Base-by-base conservation (phyloP, 345 rosid genomes). In the Camelina laxa region DNA sequence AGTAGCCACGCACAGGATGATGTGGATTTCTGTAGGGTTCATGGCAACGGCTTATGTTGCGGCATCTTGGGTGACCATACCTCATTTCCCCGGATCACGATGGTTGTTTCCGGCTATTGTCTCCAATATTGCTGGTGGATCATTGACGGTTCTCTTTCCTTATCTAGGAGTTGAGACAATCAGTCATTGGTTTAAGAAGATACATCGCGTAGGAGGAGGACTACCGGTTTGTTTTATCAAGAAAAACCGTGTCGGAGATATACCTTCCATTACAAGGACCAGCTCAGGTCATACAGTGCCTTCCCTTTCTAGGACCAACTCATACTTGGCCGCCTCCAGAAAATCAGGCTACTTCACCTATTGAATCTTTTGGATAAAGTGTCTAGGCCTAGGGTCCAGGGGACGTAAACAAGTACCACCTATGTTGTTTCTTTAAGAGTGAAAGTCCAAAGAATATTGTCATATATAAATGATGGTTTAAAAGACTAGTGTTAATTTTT, bases 21-120 rank as follows among this genome's bases (percentile, higher is more conserved):
- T 86, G 88, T 88, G 92, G 90, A 60, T 79, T 54, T 84, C 90
- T 31, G 68, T 27, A 16, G 83, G 86, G 24, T 86, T 86, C 78
- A 76, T 88, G 86, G 87, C 89, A 0, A 70, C 82, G 0, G 92
- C 89, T 38, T 83, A 81, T 41, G 38, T 88, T 9, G 88, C 92
- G 1, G 88, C 86, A 17, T 80, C 82, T 59, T 86, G 87, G 85
- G 77, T 85, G 27, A 70, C 80, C 31, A 39, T 88, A 68, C 92
- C 92, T 16, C 75, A 57, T 55, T 72, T 60, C 12, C 4, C 22
- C 7, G 86, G 83, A 7, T 73, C 69, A 61, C 0, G 24, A 4
- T 83, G 91, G 86, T 68, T 82, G 47, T 47, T 82, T 67, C 81
- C 65, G 3, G 67, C 79, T 27, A 44, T 83, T 33, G 63, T 80